These are phyloP conservation scores for Wallacemonas sp. DNA, from an alignment of 208 protist species.

Conservation along the genomic window DNA sequence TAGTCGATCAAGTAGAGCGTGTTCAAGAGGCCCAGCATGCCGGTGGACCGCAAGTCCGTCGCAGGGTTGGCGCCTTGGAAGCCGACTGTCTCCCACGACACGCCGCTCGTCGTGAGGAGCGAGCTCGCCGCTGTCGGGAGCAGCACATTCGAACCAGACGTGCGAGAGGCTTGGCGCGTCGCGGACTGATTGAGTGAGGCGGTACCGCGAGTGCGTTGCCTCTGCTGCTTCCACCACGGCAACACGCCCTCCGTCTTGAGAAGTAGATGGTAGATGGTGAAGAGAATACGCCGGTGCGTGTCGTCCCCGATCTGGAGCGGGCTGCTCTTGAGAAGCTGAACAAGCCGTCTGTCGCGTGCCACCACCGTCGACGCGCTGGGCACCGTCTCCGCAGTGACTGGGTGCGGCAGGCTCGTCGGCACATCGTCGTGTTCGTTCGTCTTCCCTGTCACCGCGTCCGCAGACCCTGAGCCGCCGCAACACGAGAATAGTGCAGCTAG, in stretches of 20 bases:
- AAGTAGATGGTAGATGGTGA: conserved; percentile 53
- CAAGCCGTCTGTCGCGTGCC: conserved; percentile 5
- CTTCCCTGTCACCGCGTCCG: conserved; percentile 3
- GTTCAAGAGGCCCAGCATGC: conserved; percentile 68
- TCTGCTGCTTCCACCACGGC: conserved; percentile 19
- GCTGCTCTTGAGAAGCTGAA: conserved; percentile 24
- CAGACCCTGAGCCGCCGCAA: conserved; percentile 10
- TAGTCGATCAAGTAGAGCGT: conserved; percentile 69
- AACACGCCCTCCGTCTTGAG: neutral
- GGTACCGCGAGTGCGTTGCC: neutral
- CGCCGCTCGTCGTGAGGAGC: neutral
- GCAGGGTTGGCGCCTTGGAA: conserved; percentile 81
- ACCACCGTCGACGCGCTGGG: conserved; percentile 1
- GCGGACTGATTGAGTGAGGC: conserved; percentile 4
- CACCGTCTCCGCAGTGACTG: neutral
- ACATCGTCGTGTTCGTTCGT: neutral
- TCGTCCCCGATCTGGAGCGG: conserved; percentile 24
- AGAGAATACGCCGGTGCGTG: conserved; percentile 50
- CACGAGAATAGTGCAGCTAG: conserved; percentile 16
- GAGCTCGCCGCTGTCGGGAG: neutral
- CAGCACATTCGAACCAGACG: neutral
- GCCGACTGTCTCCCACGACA: conserved; percentile 67
- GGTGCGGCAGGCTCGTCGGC: neutral
- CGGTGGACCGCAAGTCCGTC: conserved; percentile 76
- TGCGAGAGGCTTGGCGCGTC: neutral